Evolutionary conservation across 2,329 filamentous ascomycete species (phyloP).

Genomic region (Colletotrichum karsti): DNA sequence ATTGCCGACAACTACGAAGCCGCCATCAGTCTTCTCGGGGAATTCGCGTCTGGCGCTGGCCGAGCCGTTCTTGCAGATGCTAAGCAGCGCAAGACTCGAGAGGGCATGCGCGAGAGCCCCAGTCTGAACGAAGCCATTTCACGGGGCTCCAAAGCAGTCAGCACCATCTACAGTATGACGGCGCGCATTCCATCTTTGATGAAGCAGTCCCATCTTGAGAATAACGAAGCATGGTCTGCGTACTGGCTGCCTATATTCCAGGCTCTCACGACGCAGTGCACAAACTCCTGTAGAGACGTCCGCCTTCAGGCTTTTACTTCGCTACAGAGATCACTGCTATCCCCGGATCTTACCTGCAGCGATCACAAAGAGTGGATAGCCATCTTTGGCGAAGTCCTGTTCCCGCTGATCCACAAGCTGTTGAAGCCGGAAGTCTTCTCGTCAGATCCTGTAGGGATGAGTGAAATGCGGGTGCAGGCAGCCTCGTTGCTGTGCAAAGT

Average conservation of each 20-base stretch:
- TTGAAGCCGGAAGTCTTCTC: constrained; percentile 96
- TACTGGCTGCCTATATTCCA: constrained; percentile 98
- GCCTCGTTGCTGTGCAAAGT: constrained; percentile 94
- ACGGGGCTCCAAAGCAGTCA: constrained; percentile 82
- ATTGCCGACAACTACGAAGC: constrained; percentile 97
- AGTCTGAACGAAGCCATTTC: constrained; percentile 71
- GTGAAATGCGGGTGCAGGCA: constrained; percentile 90
- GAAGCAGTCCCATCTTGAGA: constrained; percentile 91
- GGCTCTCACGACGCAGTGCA: constrained; percentile 87
- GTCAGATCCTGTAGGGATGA: constrained; percentile 91
- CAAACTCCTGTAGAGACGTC: constrained; percentile 93
- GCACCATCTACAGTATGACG: constrained; percentile 84
- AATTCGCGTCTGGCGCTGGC: constrained; percentile 86
- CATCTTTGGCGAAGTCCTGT: constrained; percentile 93
- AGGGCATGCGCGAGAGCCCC: constrained; percentile 61
- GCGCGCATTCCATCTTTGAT: constrained; percentile 85
- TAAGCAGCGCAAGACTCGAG: constrained; percentile 40
- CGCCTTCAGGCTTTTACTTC: constrained; percentile 87
- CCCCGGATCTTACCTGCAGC: constrained; percentile 81
- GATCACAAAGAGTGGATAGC: constrained; percentile 93
- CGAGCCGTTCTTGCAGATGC: constrained; percentile 73
- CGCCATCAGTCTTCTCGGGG: constrained; percentile 83
- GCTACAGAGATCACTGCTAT: constrained; percentile 86
- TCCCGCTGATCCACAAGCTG: constrained; percentile 86
- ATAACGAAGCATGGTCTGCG: constrained; percentile 91